Conservation (phyloP, 441 rosid genomes). For the Pelargonium australe region DNA sequence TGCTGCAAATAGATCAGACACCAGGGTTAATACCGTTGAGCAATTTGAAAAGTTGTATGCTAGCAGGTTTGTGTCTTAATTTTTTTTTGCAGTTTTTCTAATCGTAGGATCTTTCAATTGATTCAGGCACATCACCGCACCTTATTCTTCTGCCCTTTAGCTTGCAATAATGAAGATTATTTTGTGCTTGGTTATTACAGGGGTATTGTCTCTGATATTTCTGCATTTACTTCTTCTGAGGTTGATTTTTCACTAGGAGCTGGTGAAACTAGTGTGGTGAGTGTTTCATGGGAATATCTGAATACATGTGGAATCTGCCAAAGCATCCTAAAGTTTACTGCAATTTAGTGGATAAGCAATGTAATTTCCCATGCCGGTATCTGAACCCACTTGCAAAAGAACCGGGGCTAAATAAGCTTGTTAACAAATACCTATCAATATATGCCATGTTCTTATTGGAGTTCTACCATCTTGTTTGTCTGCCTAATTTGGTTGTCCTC, state of each 20-base stretch:
- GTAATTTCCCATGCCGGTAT: background rate
- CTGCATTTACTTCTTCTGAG: conserved; percentile 65
- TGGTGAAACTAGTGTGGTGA: conserved; percentile 58
- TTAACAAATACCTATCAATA: background rate
- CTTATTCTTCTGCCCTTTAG: conserved; percentile 9
- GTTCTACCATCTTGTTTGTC: background rate
- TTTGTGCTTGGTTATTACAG: conserved; percentile 35
- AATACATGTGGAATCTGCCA: conserved; percentile 12
- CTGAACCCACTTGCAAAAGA: background rate
- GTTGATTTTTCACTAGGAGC: conserved; percentile 58
- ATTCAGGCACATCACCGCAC: background rate
- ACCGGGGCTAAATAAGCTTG: background rate
- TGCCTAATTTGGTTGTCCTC: background rate
- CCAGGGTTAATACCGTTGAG: conserved; percentile 39
- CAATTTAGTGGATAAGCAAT: conserved; percentile 9
- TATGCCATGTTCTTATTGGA: background rate
- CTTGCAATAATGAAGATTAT: conserved; percentile 13
- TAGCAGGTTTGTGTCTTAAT: conserved; percentile 28
- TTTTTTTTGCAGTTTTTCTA: background rate
- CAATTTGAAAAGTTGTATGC: conserved; percentile 31
- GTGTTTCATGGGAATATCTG: conserved; percentile 26
- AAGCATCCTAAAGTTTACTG: conserved; percentile 5
- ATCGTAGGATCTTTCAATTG: background rate
- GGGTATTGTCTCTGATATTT: conserved; percentile 35
- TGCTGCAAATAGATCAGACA: conserved; percentile 34